Conservation (phyloP, 1,284 basidiomycete species). For the Ustilago lituana region DNA sequence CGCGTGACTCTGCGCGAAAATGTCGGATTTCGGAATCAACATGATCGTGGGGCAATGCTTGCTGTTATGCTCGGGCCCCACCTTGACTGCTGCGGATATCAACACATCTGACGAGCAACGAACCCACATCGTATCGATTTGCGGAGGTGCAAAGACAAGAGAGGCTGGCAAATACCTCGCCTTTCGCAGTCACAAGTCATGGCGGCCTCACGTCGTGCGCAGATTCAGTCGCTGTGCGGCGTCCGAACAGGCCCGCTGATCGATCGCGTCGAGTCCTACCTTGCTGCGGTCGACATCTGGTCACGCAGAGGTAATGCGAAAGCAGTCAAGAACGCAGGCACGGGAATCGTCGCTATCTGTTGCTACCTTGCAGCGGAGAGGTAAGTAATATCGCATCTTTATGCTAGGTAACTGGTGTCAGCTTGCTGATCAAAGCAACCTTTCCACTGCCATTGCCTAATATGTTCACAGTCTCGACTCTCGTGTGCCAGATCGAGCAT, state of each 20-base stretch:
- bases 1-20: constrained; percentile 3
- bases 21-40: constrained; percentile 22
- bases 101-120: too few relatives aligned
- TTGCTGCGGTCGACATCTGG: constrained; percentile 49
- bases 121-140: too few relatives aligned
- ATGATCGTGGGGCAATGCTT: too few relatives aligned
- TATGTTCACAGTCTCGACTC: constrained; percentile 26
- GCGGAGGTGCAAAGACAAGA: too few relatives aligned
- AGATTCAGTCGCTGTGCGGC: constrained; percentile 44
- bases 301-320: constrained; percentile 47
- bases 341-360: constrained; percentile 46
- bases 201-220: constrained; percentile 43
- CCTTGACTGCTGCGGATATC: too few relatives aligned
- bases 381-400: constrained; percentile 2
- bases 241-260: constrained; percentile 37
- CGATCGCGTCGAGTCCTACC: constrained; percentile 47
- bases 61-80: constrained; percentile 19
- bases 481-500: constrained; percentile 14
- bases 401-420: neutral
- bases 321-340: constrained; percentile 43
- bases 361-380: constrained; percentile 47
- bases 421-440: neutral
- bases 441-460: neutral
- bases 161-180: too few relatives aligned
- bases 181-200: too few relatives aligned